phyloP scores from a whole-genome alignment of 805 yeast species.

The Candida yuanshanica region DNA sequence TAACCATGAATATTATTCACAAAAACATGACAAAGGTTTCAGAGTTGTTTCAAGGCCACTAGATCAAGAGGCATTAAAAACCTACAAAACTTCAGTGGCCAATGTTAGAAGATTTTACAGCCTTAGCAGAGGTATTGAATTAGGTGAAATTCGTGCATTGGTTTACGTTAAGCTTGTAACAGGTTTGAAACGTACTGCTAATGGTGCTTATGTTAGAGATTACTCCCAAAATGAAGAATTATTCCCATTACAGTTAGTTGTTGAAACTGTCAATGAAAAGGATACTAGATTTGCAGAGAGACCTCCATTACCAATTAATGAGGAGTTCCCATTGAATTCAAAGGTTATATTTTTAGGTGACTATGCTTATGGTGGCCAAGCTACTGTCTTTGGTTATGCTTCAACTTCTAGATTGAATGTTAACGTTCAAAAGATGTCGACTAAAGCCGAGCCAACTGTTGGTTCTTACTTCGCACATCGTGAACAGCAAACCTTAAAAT shows the following conservation, averaged over 20 bases:
- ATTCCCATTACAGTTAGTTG: slow-evolving; percentile 77
- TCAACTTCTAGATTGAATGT: slow-evolving; percentile 39
- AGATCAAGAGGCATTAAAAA: slow-evolving; percentile 41
- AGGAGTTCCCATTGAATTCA: slow-evolving; percentile 74
- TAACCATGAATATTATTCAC: slow-evolving; percentile 37
- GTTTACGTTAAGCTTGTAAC: slow-evolving; percentile 69
- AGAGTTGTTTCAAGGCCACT: slow-evolving; percentile 34
- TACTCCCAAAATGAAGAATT: slow-evolving; percentile 46
- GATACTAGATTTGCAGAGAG: slow-evolving; percentile 72
- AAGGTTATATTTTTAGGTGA: slow-evolving; percentile 78
- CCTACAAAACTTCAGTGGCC: slow-evolving; percentile 37
- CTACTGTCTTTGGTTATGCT: slow-evolving; percentile 56
- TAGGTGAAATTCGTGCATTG: slow-evolving; percentile 49
- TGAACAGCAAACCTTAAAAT: slow-evolving; percentile 53
- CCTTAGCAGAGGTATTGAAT: slow-evolving; percentile 54
- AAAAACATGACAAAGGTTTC: slow-evolving; percentile 24
- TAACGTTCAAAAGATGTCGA: slow-evolving; percentile 46
- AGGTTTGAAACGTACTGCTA: slow-evolving; percentile 63
- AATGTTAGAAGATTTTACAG: slow-evolving; percentile 38
- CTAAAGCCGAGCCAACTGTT: slow-evolving; percentile 51
- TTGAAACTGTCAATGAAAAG: slow-evolving; percentile 63
- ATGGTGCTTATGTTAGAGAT: slow-evolving; percentile 78
- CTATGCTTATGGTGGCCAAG: slow-evolving; percentile 81
- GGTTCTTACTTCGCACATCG: slow-evolving; percentile 55
- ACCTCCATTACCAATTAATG: slow-evolving; percentile 68